A percentile compares a stretch with the other conserved stretches of the same genome.
Evolutionary conservation across 2,329 filamentous ascomycete genomes (phyloP).

Genomic region (Eutypella sp.): DNA sequence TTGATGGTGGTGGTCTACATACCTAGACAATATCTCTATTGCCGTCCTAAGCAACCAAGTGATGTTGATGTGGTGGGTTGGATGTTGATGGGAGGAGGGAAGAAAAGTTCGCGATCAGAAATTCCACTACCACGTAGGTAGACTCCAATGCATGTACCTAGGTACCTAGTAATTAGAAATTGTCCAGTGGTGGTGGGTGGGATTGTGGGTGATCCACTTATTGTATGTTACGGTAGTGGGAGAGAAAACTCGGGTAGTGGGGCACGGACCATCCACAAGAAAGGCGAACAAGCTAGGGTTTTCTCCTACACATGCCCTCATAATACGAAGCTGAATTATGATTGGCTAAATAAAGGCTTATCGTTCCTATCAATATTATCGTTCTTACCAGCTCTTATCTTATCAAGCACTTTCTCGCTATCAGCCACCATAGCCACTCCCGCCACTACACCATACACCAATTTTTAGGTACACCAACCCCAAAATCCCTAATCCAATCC

Average conservation of each 20-base stretch:
- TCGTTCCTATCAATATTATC: no score
- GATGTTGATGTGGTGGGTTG: constrained; percentile 37
- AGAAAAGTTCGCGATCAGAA: constrained; percentile 11
- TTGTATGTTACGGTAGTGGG: constrained; percentile 1
- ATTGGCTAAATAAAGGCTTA: no score
- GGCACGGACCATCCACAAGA: constrained; percentile 5
- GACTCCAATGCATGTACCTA: no score
- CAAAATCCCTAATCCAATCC: not conserved
- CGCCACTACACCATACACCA: no score
- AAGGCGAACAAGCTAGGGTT: constrained; percentile 22
- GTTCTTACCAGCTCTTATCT: no score
- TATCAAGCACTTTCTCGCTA: no score
- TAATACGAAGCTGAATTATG: no score
- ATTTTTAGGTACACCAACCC: no score
- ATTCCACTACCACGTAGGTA: no score
- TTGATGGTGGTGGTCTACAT: constrained; percentile 30
- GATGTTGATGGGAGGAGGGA: constrained; percentile 15
- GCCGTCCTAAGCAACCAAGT: constrained; percentile 60
- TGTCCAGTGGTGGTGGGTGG: constrained; percentile 3
- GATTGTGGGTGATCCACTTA: not conserved
- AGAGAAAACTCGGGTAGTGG: constrained; percentile 10
- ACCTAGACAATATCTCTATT: constrained; percentile 58
- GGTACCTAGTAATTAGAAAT: no score
- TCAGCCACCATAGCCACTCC: no score
- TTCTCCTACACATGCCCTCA: constrained; percentile 25